phyloP scores from a whole-genome alignment of 208 protist species.

The Jaenimonas drosophilae region DNA sequence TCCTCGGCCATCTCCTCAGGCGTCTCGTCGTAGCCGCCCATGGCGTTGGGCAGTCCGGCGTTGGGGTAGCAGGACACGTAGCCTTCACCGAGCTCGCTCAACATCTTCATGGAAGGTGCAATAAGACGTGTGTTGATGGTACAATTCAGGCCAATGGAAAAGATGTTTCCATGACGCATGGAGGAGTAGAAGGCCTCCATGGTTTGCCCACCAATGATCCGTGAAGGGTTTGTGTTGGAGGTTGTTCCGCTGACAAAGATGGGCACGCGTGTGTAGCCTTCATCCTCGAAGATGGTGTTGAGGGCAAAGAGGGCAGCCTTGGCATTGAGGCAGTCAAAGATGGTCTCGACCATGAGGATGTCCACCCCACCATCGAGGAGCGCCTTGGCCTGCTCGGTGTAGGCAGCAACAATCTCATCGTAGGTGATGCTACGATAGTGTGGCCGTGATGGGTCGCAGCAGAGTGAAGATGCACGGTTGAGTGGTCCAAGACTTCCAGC shows the following conservation, averaged over 20 bases:
- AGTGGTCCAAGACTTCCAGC: slow-evolving; percentile 94
- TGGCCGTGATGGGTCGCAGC: slow-evolving; percentile 89
- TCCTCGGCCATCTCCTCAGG: slow-evolving; percentile 53
- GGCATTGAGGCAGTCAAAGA: slow-evolving; percentile 88
- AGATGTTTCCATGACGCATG: slow-evolving; percentile 76
- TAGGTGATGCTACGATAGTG: slow-evolving; percentile 89
- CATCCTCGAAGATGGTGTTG: slow-evolving; percentile 80
- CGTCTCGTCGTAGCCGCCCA: slow-evolving; percentile 66
- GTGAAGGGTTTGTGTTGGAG: no score
- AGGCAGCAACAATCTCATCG: slow-evolving; percentile 90
- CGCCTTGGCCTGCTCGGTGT: slow-evolving; percentile 84
- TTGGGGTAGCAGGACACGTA: slow-evolving; percentile 70
- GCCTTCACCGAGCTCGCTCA: slow-evolving; percentile 40
- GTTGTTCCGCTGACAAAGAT: slow-evolving; percentile 87
- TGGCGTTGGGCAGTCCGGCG: slow-evolving; percentile 68
- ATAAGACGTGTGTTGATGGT: slow-evolving; percentile 77
- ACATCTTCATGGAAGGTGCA: slow-evolving; percentile 37
- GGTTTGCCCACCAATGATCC: slow-evolving; percentile 96
- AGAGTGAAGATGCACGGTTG: slow-evolving; percentile 93
- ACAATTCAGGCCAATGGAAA: slow-evolving; percentile 94
- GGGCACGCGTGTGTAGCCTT: slow-evolving; percentile 33
- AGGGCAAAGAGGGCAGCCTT: slow-evolving; percentile 93
- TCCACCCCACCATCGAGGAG: slow-evolving; percentile 93
- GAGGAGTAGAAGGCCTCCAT: slow-evolving; percentile 92
- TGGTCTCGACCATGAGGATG: slow-evolving; percentile 95